Conservation (phyloP, 1,284 basidiomycete genomes). For the Fomitiporia mediterranea region DNA sequence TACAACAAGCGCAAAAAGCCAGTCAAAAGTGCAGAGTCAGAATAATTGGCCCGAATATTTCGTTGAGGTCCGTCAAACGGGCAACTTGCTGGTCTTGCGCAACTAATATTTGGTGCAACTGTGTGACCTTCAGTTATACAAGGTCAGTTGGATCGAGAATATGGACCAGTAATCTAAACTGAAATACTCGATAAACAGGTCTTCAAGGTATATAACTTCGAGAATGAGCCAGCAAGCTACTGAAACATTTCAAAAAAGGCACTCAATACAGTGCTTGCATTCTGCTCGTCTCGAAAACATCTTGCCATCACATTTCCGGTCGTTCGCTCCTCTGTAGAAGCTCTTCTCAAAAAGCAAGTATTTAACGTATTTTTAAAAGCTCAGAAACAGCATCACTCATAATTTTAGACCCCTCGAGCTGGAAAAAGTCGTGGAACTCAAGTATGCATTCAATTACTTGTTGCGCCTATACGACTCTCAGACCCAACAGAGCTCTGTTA, state of each 20-base stretch:
- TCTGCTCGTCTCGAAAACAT: constrained; percentile 80
- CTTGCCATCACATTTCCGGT: constrained; percentile 78
- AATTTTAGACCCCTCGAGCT: constrained; percentile 70
- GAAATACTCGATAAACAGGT: constrained; percentile 19
- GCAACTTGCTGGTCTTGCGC: not conserved
- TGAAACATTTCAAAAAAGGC: constrained; percentile 45
- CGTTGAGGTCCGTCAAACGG: constrained; percentile 22
- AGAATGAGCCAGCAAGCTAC: constrained; percentile 13
- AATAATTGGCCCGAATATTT: constrained; percentile 27
- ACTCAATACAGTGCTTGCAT: constrained; percentile 86
- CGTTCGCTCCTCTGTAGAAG: constrained; percentile 74
- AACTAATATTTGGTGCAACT: too few relatives aligned
- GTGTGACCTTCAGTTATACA: constrained; percentile 9
- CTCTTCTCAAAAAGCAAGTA: constrained; percentile 64
- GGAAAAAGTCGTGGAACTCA: constrained; percentile 76
- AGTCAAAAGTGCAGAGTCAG: constrained; percentile 19
- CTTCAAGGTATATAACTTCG: constrained; percentile 27
- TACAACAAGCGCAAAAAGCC: constrained; percentile 4
- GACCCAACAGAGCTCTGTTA: constrained; percentile 57
- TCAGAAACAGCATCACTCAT: not conserved
- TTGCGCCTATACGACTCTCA: not conserved
- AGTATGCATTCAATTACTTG: constrained; percentile 44
- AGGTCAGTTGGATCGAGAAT: constrained; percentile 9
- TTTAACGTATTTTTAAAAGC: not conserved
- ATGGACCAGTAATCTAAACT: not conserved